Evolutionary conservation across 2,329 filamentous ascomycete genomes (phyloP).

Genomic region (Epichloe amarillans): DNA sequence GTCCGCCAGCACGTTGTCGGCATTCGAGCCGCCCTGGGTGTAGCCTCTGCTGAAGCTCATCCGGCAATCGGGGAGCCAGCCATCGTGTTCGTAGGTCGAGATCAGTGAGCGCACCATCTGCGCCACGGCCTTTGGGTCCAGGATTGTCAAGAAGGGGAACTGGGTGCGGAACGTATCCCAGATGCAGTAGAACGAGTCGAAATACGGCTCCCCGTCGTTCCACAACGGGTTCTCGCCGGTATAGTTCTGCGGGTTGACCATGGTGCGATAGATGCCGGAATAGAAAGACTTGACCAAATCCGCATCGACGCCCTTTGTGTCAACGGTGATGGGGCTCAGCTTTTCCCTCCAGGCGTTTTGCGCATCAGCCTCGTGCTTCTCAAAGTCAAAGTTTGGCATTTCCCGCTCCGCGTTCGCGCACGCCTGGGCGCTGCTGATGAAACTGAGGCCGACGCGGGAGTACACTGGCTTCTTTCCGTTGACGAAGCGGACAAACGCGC

Average conservation of each 20-base stretch:
- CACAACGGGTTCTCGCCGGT: constrained; percentile 60
- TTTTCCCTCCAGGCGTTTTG: constrained; percentile 48
- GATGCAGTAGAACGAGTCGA: constrained; percentile 64
- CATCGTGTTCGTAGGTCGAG: constrained; percentile 56
- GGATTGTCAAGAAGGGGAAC: constrained; percentile 53
- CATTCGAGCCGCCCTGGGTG: constrained; percentile 64
- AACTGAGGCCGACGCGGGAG: constrained; percentile 55
- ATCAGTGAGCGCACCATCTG: constrained; percentile 58
- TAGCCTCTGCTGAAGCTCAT: constrained; percentile 66
- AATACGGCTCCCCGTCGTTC: constrained; percentile 54
- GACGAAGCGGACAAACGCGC: constrained; percentile 51
- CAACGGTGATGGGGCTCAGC: constrained; percentile 42
- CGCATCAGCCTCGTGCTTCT: constrained; percentile 35
- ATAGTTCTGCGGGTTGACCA: constrained; percentile 63
- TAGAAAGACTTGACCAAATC: constrained; percentile 52
- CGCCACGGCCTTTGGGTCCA: constrained; percentile 51
- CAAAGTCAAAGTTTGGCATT: constrained; percentile 55
- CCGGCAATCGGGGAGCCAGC: constrained; percentile 61
- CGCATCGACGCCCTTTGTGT: constrained; percentile 36
- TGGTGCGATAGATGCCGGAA: constrained; percentile 57
- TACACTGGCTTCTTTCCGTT: constrained; percentile 37
- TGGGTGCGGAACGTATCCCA: constrained; percentile 62
- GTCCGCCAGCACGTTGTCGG: constrained; percentile 55
- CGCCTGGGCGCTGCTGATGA: constrained; percentile 52
- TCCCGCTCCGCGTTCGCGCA: constrained; percentile 56